Percentiles rank a stretch among this genome's conserved stretches.
phyloP scores from a whole-genome alignment of 2,329 filamentous ascomycete genomes.

The Gaeumannomyces sp. region DNA sequence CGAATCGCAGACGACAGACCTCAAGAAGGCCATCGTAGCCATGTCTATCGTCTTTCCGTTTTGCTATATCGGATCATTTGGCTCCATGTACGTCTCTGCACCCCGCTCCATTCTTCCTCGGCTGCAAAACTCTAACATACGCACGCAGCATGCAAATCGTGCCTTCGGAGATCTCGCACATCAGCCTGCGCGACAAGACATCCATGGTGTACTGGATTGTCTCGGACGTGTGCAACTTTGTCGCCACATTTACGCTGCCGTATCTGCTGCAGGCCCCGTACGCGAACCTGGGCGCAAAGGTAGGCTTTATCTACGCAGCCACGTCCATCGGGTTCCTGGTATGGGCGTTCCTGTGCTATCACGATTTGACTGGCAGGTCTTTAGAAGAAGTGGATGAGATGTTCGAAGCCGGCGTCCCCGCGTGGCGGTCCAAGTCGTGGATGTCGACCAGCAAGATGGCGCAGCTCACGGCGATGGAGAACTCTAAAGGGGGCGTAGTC shows the following conservation, averaged over 20 bases:
- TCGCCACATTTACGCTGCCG: constrained; percentile 28
- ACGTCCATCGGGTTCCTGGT: constrained; percentile 30
- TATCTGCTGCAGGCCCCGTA: constrained; percentile 31
- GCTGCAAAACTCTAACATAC: not conserved
- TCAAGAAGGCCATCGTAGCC: constrained; percentile 9
- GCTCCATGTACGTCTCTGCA: not conserved
- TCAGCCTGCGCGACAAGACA: constrained; percentile 9
- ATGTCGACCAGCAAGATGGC: constrained; percentile 7
- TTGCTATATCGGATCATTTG: constrained; percentile 8
- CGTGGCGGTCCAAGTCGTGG: constrained; percentile 8
- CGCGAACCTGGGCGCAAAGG: constrained; percentile 27
- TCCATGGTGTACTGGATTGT: constrained; percentile 9
- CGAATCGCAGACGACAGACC: not conserved
- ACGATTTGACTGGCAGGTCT: constrained; percentile 13
- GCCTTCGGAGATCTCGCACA: constrained; percentile 8
- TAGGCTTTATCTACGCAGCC: constrained; percentile 34
- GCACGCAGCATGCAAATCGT: constrained; percentile 8
- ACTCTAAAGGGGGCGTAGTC: not conserved
- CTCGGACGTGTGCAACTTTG: constrained; percentile 22
- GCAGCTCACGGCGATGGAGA: constrained; percentile 6
- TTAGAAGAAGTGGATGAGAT: constrained; percentile 20
- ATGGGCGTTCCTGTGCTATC: constrained; percentile 27
- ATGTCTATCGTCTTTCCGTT: constrained; percentile 7
- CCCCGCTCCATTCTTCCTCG: not conserved
- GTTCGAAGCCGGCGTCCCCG: constrained; percentile 15